Evolutionary conservation across 495 filamentous ascomycete genomes (phyloP).

Genomic region (Aspergillus sclerotioniger): DNA sequence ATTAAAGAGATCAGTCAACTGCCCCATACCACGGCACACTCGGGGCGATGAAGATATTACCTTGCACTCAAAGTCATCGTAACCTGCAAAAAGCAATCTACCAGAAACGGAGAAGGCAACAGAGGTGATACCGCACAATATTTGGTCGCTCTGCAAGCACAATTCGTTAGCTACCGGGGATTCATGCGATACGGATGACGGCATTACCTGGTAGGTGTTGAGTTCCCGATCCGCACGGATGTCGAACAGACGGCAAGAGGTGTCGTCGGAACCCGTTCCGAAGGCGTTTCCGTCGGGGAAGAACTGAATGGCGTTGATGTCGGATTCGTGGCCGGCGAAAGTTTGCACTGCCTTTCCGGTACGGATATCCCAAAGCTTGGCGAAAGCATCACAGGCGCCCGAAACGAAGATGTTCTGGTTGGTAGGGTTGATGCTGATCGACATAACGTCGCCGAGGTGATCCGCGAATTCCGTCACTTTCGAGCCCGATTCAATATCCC

Average conservation of each 20-base stretch:
- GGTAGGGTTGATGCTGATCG: slow-evolving; percentile 98
- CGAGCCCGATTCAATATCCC: slow-evolving; percentile 96
- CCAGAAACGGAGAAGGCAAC: slow-evolving; percentile 98
- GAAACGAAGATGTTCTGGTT: slow-evolving; percentile 97
- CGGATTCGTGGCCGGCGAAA: slow-evolving; percentile 96
- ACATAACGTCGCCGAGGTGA: slow-evolving; percentile 98
- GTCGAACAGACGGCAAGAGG: slow-evolving; percentile 95
- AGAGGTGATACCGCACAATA: slow-evolving; percentile 96
- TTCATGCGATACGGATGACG: neutral
- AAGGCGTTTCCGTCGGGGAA: slow-evolving; percentile 99
- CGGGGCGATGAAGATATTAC: slow-evolving; percentile 45
- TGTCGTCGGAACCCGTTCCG: slow-evolving; percentile 96
- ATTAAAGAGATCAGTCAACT: slow-evolving; percentile 18
- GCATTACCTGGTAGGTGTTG: slow-evolving; percentile 82
- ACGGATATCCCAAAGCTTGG: slow-evolving; percentile 98
- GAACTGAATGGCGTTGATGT: slow-evolving; percentile 99
- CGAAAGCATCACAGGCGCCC: slow-evolving; percentile 96
- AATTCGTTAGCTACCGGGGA: slow-evolving; percentile 13
- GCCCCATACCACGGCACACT: neutral
- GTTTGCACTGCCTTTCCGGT: slow-evolving; percentile 98
- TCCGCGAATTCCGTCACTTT: slow-evolving; percentile 99
- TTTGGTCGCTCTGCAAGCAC: slow-evolving; percentile 78
- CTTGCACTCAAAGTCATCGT: slow-evolving; percentile 99
- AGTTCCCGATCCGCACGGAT: slow-evolving; percentile 95
- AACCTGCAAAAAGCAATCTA: slow-evolving; percentile 91